Evolutionary conservation across 768 basidiomycete genomes (phyloP).

Genomic region (Rhizopogon vesiculosus): DNA sequence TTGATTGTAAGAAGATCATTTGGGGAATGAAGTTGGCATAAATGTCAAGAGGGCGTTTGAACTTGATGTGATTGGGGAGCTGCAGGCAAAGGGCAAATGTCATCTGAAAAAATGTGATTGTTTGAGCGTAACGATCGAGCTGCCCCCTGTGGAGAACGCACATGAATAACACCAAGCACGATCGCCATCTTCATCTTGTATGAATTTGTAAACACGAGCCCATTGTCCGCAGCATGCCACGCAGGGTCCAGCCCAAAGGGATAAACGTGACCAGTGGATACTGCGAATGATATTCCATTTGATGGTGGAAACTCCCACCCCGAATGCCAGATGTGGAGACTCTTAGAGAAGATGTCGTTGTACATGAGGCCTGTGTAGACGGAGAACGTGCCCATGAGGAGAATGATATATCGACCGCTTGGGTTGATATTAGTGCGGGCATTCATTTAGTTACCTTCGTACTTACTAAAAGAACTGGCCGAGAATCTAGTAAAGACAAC

Average conservation of each 20-base stretch:
- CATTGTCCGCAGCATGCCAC: conserved; percentile 94
- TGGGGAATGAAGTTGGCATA: conserved; percentile 96
- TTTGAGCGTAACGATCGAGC: neutral
- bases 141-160: conserved; percentile 33
- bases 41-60: conserved; percentile 83
- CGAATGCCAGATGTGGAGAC: conserved; percentile 81
- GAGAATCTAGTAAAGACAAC: conserved; percentile 48
- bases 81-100: conserved; percentile 96
- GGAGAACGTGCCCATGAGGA: conserved; percentile 97
- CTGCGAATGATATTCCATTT: conserved; percentile 41
- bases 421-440: conserved; percentile 18
- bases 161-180: conserved; percentile 93
- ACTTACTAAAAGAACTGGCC: conserved; percentile 92
- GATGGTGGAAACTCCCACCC: conserved; percentile 74
- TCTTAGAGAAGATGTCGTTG: conserved; percentile 97
- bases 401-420: conserved; percentile 96
- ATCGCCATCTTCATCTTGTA: conserved; percentile 99
- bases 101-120: conserved; percentile 59
- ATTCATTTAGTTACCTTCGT: conserved; percentile 2
- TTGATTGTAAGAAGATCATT: conserved; percentile 94
- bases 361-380: conserved; percentile 97
- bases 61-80: conserved; percentile 91
- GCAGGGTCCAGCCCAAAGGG: conserved; percentile 91
- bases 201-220: conserved; percentile 91
- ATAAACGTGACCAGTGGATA: conserved; percentile 69